A percentile compares a stretch with the other conserved stretches of the same genome.
These are phyloP conservation scores for Litchi chinensis DNA, from an alignment of 345 rosid species.

Conservation along the genomic window DNA sequence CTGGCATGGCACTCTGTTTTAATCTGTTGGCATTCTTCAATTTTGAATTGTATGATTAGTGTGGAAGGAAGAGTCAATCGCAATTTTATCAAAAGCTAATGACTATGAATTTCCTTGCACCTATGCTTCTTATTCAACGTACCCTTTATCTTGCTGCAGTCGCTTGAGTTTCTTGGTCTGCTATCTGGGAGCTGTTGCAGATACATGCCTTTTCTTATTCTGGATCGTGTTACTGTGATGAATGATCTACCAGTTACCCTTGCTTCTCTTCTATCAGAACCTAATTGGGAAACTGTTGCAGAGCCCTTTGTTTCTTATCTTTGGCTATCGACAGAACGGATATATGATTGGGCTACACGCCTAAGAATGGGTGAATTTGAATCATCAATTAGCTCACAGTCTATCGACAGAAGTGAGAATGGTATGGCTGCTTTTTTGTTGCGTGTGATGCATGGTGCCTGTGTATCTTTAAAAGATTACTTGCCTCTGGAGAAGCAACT, in stretches of 20 bases:
- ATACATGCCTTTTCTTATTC: slow-evolving; percentile 81
- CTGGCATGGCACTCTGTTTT: background rate
- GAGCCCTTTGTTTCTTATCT: slow-evolving; percentile 55
- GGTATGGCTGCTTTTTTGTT: slow-evolving; percentile 42
- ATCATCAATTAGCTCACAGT: slow-evolving; percentile 26
- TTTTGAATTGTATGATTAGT: background rate
- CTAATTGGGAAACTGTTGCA: slow-evolving; percentile 57
- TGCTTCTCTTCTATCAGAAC: slow-evolving; percentile 58
- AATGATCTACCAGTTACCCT: slow-evolving; percentile 76
- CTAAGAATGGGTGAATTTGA: slow-evolving; percentile 28
- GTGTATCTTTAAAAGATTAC: slow-evolving; percentile 55
- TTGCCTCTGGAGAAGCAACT: slow-evolving; percentile 78
- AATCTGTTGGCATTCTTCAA: background rate
- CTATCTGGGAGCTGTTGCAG: slow-evolving; percentile 81
- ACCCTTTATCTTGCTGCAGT: slow-evolving; percentile 42
- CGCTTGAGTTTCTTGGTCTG: slow-evolving; percentile 66
- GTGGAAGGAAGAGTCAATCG: background rate
- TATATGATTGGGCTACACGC: slow-evolving; percentile 45
- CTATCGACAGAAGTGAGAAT: slow-evolving; percentile 52
- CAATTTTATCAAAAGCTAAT: background rate
- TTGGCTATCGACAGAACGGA: slow-evolving; percentile 63
- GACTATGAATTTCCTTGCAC: background rate
- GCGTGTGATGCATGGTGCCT: slow-evolving; percentile 54
- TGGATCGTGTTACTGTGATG: slow-evolving; percentile 55
- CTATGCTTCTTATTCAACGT: background rate